Conservation (phyloP, 768 basidiomycete genomes). For the Sarcodon sp. region DNA sequence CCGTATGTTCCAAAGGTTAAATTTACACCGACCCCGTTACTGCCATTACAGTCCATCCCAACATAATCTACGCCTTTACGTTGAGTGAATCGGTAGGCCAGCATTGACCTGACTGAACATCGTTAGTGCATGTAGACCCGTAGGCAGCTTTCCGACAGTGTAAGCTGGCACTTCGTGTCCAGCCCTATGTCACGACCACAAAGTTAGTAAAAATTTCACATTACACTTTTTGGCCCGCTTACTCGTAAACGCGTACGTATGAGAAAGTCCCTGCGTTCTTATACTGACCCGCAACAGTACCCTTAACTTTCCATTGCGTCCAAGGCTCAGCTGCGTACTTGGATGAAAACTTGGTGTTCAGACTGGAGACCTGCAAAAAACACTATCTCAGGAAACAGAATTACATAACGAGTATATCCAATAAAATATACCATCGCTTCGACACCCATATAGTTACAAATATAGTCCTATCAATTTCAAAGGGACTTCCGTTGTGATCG, state of each 20-base stretch:
- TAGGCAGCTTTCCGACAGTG: constrained; percentile 10
- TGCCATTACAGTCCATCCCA: too few relatives aligned
- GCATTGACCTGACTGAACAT: constrained; percentile 21
- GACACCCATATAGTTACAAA: constrained; percentile 40
- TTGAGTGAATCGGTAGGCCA: constrained; percentile 12
- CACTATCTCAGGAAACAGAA: too few relatives aligned
- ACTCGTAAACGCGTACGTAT: constrained; percentile 32
- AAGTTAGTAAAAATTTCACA: constrained; percentile 8
- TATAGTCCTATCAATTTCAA: constrained; percentile 22
- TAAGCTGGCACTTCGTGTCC: constrained; percentile 19
- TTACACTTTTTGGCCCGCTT: neutral
- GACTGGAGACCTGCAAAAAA: too few relatives aligned
- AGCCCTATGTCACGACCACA: neutral
- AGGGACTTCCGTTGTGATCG: too few relatives aligned
- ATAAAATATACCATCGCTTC: constrained; percentile 34
- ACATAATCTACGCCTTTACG: constrained; percentile 1
- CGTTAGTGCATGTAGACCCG: constrained; percentile 14
- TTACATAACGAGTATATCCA: too few relatives aligned
- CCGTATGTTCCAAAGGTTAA: too few relatives aligned
- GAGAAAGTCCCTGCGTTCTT: constrained; percentile 50
- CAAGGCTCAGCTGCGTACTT: constrained; percentile 29
- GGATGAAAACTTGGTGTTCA: constrained; percentile 28
- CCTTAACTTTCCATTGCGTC: constrained; percentile 34
- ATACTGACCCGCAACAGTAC: constrained; percentile 34
- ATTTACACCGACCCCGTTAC: too few relatives aligned